These are phyloP conservation scores for Mycena amicta DNA, from an alignment of 768 basidiomycete genomes.

Conservation along the genomic window DNA sequence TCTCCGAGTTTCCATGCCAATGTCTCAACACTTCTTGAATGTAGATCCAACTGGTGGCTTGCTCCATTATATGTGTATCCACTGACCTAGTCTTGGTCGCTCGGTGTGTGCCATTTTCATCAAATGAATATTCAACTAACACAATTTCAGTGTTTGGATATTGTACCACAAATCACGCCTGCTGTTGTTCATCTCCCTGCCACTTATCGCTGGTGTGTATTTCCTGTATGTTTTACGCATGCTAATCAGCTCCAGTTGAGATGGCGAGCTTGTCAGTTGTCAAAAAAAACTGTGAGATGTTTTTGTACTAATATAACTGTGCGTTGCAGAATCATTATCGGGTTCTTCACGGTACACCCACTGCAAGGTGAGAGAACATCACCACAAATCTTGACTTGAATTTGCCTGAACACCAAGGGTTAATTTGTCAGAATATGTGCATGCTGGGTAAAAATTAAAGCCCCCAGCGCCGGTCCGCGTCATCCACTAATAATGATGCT, in stretches of 20 bases:
- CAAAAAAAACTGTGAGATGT: neutral
- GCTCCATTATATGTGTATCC: too few species aligned
- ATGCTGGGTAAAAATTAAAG: neutral
- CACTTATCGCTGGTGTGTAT: neutral
- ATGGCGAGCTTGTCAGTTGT: neutral
- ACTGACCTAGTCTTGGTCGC: too few species aligned
- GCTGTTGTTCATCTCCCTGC: neutral
- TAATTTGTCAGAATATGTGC: neutral
- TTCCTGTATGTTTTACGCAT: too few species aligned
- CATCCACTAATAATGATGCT: too few species aligned
- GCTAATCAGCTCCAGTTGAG: neutral
- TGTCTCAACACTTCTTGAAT: too few species aligned
- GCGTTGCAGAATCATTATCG: neutral
- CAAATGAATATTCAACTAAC: too few species aligned
- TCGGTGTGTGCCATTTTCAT: too few species aligned
- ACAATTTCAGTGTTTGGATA: neutral
- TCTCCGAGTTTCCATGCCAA: too few species aligned
- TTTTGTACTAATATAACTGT: neutral
- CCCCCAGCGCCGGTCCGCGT: too few species aligned
- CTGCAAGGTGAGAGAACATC: too few species aligned
- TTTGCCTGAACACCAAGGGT: neutral
- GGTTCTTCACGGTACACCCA: neutral
- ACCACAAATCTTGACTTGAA: neutral
- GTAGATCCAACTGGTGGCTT: too few species aligned
- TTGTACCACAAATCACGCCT: neutral